Percentiles rank a stretch among this genome's conserved stretches.
These are phyloP conservation scores for Peronosclerospora sorghi DNA, from an alignment of 352 stramenopile species.

Conservation along the genomic window DNA sequence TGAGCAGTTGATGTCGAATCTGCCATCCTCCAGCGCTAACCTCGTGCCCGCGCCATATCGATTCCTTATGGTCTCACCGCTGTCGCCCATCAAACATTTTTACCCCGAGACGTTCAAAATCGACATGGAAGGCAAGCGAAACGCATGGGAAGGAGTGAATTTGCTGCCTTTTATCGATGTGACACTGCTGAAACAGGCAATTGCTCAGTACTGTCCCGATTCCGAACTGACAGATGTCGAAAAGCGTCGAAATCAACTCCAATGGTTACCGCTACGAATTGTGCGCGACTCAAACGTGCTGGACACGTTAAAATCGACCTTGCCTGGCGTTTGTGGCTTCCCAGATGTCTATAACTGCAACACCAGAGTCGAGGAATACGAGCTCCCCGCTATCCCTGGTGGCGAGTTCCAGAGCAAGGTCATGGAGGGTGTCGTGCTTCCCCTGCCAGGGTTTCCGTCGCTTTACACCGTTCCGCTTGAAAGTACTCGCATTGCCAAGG, in stretches of 20 bases:
- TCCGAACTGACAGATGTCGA: conserved; percentile 87
- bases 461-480: conserved; percentile 53
- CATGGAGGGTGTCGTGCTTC: conserved; percentile 61
- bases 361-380: conserved; percentile 47
- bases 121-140: conserved; percentile 85
- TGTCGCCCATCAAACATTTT: conserved; percentile 95
- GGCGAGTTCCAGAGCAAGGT: conserved; percentile 65
- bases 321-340: conserved; percentile 50
- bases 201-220: conserved; percentile 87
- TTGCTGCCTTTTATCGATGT: conserved; percentile 98
- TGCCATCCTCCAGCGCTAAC: conserved; percentile 92
- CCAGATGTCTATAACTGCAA: conserved; percentile 56
- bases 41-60: conserved; percentile 89
- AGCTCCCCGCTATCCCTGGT: conserved; percentile 36
- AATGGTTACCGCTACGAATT: conserved; percentile 69
- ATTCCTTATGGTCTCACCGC: conserved; percentile 90
- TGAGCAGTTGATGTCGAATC: conserved; percentile 96
- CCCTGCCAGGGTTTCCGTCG: conserved; percentile 66
- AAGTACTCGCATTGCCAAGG: conserved; percentile 41
- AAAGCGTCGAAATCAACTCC: conserved; percentile 78
- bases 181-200: conserved; percentile 83
- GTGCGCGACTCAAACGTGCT: conserved; percentile 63
- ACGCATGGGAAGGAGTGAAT: conserved; percentile 98
- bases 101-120: conserved; percentile 83
- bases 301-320: conserved; percentile 58